Base-by-base conservation (phyloP, 768 basidiomycete genomes). In the Hortiboletus campestris region DNA sequence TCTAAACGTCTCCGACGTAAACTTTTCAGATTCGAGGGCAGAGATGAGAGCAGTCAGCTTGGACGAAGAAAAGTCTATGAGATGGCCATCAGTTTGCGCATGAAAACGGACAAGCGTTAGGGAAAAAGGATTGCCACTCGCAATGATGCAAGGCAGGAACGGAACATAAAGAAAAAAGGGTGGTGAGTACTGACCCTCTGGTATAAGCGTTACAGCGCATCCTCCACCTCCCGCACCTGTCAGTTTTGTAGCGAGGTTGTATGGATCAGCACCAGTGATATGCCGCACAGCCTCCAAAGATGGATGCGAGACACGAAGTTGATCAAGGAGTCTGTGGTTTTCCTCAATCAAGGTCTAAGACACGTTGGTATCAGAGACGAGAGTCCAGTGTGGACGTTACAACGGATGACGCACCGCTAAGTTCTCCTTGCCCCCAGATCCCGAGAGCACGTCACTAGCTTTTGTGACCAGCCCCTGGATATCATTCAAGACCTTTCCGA, bases 201-300 rank as follows among this genome's bases (percentile, higher is more conserved):
- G 97, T 49, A 99, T 80, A 35, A 98, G 82, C 13, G 95, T 96
- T 31, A 98, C 93, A 6, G 94, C 88, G 67, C 97, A 98, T n/a
- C 97, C 97, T 25, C 97, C 97, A 39, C 97, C 97, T 31, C 97
- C 97, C 9, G 97, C 96, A 40, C 97, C 97, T 8, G 97, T 99
- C 53, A 99, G 75, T 76, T 98, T 97, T n/a, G 94, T 94, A 64
- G 84, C 85, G 46, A 98, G 76, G 11, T 75, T 74, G 73, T 87
- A 89, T 9, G 86, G 87, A 58, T 75, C 66, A 11, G 79, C 77
- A 11, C 75, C 72, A 0, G 94, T 91, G 61, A 80, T 85, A n/a
- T 78, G 72, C 51, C 85, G 83, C 61, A 98, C 94, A 20, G 78
- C 74, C 72, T 99, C 97, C 54, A 99, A 74, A 2, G 86, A 75